These are phyloP conservation scores for Colletotrichum neosansevieriae DNA, from an alignment of 2,329 filamentous ascomycete genomes.

Conservation along the genomic window DNA sequence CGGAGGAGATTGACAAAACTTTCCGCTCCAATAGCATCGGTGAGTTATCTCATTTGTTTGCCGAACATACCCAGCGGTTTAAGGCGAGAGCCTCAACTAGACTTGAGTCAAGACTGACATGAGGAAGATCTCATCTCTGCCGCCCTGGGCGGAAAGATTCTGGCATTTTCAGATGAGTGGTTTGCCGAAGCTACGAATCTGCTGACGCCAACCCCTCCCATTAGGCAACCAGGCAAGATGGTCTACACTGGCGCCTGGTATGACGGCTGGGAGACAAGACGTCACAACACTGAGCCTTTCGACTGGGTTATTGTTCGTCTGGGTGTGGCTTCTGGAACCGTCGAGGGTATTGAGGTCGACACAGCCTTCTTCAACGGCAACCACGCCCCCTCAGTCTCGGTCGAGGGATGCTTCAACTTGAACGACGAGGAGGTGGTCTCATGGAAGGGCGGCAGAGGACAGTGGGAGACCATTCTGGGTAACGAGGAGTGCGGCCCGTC, in stretches of 20 bases:
- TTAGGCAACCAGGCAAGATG: slow-evolving; percentile 75
- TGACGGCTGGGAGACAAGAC: slow-evolving; percentile 77
- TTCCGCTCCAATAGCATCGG: slow-evolving; percentile 73
- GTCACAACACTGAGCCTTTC: slow-evolving; percentile 73
- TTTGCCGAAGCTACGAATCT: slow-evolving; percentile 76
- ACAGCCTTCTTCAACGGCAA: slow-evolving; percentile 87
- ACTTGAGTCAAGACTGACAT: slow-evolving; percentile 8
- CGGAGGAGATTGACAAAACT: slow-evolving; percentile 70
- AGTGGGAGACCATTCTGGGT: slow-evolving; percentile 79
- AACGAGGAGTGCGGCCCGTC: slow-evolving; percentile 80
- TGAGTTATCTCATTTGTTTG: slow-evolving; percentile 51
- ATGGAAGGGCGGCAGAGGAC: slow-evolving; percentile 69
- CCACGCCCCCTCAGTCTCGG: slow-evolving; percentile 82
- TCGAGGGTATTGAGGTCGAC: slow-evolving; percentile 82
- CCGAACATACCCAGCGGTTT: too few relatives aligned
- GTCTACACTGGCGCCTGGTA: slow-evolving; percentile 78
- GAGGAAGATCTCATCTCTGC: slow-evolving; percentile 70
- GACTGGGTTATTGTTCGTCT: slow-evolving; percentile 77
- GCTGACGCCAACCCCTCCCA: slow-evolving; percentile 72
- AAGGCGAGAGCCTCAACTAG: background rate
- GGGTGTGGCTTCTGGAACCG: slow-evolving; percentile 76
- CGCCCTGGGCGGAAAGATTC: slow-evolving; percentile 71
- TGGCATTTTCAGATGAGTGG: slow-evolving; percentile 76
- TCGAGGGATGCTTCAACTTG: slow-evolving; percentile 79
- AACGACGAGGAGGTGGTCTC: slow-evolving; percentile 73